These are phyloP conservation scores for Danielozyma ontarioensis DNA, from an alignment of 805 yeast genomes.

Conservation along the genomic window DNA sequence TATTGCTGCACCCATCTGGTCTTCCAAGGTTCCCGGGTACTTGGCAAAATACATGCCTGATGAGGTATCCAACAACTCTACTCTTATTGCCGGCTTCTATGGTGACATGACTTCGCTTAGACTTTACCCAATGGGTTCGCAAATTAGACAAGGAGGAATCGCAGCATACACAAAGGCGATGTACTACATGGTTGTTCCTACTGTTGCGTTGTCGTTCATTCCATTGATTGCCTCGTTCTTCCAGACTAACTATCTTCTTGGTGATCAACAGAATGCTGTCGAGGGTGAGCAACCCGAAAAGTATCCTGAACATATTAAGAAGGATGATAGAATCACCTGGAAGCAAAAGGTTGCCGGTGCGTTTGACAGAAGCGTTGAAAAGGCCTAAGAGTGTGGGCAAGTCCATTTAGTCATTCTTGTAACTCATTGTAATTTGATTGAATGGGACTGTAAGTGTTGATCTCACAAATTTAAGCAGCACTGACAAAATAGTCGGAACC, in stretches of 20 bases:
- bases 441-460: too few species aligned
- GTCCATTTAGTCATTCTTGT: too few species aligned
- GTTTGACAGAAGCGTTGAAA: too few species aligned
- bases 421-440: too few species aligned
- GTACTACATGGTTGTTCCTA: constrained; percentile 22
- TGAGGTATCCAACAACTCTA: constrained; percentile 7
- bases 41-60: constrained; percentile 24
- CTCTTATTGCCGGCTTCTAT: constrained; percentile 13
- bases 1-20: constrained; percentile 31
- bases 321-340: constrained; percentile 4
- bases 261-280: constrained; percentile 31
- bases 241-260: constrained; percentile 30
- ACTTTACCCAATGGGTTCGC: constrained; percentile 17
- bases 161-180: constrained; percentile 23
- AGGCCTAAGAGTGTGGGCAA: too few species aligned
- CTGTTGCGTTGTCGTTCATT: constrained; percentile 23
- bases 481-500: too few species aligned
- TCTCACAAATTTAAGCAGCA: too few species aligned
- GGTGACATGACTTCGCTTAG: constrained; percentile 17
- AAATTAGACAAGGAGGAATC: constrained; percentile 25
- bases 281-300: constrained; percentile 15
- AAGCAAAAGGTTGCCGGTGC: constrained; percentile 7
- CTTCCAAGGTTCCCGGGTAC: constrained; percentile 21
- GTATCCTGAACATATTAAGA: constrained; percentile 8
- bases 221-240: constrained; percentile 24